Conservation (phyloP, 1,139 yeast genomes). For the Eremothecium gossypii region DNA sequence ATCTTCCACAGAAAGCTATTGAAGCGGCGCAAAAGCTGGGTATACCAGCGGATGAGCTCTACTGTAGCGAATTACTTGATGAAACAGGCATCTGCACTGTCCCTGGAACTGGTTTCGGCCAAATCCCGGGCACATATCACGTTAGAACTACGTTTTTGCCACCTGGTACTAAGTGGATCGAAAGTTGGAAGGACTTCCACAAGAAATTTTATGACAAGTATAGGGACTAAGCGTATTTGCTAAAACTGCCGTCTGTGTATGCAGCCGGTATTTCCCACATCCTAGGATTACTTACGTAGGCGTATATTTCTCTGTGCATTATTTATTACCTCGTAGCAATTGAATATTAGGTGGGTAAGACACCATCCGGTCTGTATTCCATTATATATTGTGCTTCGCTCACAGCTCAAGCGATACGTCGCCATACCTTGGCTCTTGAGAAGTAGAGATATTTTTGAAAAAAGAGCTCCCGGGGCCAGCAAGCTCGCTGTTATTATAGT, state of each 20-base stretch:
- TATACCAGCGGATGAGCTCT: constrained; percentile 70
- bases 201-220: constrained; percentile 54
- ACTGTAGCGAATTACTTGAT: constrained; percentile 74
- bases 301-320: too few species aligned
- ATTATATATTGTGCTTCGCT: too few species aligned
- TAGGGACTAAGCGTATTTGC: constrained; percentile 17
- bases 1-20: constrained; percentile 54
- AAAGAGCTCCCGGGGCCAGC: not conserved
- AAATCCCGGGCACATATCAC: constrained; percentile 78
- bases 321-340: too few species aligned
- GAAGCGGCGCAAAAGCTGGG: constrained; percentile 48
- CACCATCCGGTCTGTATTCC: too few species aligned
- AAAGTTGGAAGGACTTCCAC: constrained; percentile 70
- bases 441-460: not conserved
- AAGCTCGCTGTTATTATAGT: not conserved
- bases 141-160: constrained; percentile 93
- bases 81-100: constrained; percentile 94
- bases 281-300: too few species aligned
- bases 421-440: not conserved
- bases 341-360: too few species aligned
- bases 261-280: too few species aligned
- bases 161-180: constrained; percentile 86
- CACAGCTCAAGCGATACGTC: not conserved
- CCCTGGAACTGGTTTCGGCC: constrained; percentile 97
- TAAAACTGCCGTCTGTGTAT: too few species aligned